phyloP scores from a whole-genome alignment of 1,139 yeast genomes.

The Candida tetrigidarum region DNA sequence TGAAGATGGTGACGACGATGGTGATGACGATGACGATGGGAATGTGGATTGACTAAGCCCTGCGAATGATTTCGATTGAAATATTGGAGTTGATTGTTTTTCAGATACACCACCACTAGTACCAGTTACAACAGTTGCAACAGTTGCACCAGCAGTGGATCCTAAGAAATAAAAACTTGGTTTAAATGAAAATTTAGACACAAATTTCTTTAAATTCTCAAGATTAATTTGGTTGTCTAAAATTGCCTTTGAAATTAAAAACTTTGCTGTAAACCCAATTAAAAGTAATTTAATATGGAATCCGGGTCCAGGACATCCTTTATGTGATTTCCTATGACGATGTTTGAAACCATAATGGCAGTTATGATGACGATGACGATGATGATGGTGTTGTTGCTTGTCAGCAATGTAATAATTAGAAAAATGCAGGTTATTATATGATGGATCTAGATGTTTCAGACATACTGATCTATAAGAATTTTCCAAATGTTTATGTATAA shows the following conservation, averaged over 20 bases:
- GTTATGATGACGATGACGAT: background rate
- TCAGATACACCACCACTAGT: background rate
- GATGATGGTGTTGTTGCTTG: background rate
- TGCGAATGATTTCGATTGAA: background rate
- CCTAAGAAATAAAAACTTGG: conserved; percentile 6
- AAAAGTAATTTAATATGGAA: conserved; percentile 14
- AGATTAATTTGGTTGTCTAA: conserved; percentile 14
- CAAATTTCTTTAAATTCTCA: conserved; percentile 15
- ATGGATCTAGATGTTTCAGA: background rate
- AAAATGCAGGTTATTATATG: conserved; percentile 5
- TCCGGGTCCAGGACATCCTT: conserved; percentile 1
- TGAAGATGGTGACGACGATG: conserved; percentile 4
- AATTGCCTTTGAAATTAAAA: conserved; percentile 16
- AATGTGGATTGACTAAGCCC: background rate
- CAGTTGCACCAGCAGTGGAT: conserved; percentile 1
- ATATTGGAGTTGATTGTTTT: background rate
- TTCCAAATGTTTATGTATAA: conserved; percentile 15
- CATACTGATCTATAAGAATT: conserved; percentile 13
- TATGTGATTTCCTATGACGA: conserved; percentile 4
- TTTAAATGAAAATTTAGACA: conserved; percentile 11
- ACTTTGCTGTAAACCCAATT: conserved; percentile 17
- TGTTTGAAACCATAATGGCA: conserved; percentile 3
- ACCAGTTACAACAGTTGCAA: conserved; percentile 5
- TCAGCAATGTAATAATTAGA: conserved; percentile 2
- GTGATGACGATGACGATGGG: no score